Percentiles rank a stretch among this genome's conserved stretches.
phyloP scores from a whole-genome alignment of 1,284 basidiomycete genomes.

The Apiotrichum domesticum region DNA sequence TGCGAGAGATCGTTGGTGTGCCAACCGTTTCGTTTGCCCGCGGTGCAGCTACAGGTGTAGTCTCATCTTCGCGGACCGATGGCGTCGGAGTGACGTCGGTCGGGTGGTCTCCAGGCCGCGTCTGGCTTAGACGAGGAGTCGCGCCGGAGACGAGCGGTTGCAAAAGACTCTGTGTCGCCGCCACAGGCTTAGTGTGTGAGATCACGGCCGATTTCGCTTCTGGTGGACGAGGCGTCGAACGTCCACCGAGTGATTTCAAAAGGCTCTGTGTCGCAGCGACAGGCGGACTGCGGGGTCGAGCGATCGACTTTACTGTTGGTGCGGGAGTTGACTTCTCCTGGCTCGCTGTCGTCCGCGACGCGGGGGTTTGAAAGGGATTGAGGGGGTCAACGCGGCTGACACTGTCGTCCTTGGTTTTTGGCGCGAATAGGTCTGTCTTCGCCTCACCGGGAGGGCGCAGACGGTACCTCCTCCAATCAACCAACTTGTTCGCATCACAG shows the following conservation, averaged over 20 bases:
- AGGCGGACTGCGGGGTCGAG: not conserved
- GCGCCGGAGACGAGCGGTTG: not conserved
- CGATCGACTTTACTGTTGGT: not conserved
- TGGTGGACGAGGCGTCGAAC: too few species aligned
- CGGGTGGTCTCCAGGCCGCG: not conserved
- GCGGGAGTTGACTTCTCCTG: not conserved
- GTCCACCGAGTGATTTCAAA: too few species aligned
- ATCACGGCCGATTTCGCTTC: too few species aligned
- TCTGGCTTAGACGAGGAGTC: not conserved
- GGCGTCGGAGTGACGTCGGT: not conserved
- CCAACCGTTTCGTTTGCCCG: too few species aligned
- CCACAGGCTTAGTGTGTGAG: not conserved
- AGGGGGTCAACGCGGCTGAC: not conserved
- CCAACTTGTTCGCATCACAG: slow-evolving; percentile 57
- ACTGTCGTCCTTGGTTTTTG: slow-evolving; percentile 4
- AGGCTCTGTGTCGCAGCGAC: not conserved
- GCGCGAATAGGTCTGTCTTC: slow-evolving; percentile 31
- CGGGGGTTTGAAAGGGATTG: not conserved
- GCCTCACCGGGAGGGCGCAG: slow-evolving; percentile 13
- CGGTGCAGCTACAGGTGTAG: too few species aligned
- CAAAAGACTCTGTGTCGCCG: slow-evolving; percentile 1
- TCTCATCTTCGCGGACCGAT: too few species aligned
- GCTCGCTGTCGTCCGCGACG: not conserved
- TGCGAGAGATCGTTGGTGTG: too few species aligned
- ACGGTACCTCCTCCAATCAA: slow-evolving; percentile 44